phyloP scores from a whole-genome alignment of 2,329 filamentous ascomycete species.

The Ophiocordyceps camponoti-leonardi region DNA sequence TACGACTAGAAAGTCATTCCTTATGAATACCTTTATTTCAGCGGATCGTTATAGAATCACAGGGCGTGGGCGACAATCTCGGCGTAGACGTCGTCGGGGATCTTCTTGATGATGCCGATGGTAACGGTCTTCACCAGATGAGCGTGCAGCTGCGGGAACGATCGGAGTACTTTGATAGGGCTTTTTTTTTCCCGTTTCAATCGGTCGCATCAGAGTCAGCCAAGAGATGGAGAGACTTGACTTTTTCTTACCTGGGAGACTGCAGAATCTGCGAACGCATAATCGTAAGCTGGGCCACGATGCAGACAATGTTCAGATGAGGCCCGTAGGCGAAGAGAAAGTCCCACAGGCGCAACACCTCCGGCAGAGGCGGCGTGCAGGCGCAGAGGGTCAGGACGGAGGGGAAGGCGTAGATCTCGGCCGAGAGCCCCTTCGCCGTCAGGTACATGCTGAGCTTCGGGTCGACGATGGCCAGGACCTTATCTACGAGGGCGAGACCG shows the following conservation, averaged over 20 bases:
- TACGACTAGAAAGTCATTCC: too few species aligned
- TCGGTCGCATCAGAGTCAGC: too few species aligned
- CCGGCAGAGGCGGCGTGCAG: constrained; percentile 84
- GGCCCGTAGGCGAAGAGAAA: constrained; percentile 93
- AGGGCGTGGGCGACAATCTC: constrained; percentile 81
- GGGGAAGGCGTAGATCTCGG: constrained; percentile 91
- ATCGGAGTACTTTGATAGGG: constrained; percentile 81
- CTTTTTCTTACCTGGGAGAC: constrained; percentile 53
- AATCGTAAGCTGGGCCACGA: constrained; percentile 84
- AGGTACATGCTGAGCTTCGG: constrained; percentile 73
- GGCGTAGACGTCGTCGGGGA: constrained; percentile 77
- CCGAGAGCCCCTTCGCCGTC: constrained; percentile 70
- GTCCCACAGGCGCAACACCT: constrained; percentile 89
- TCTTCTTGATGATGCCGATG: constrained; percentile 72
- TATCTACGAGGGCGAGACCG: constrained; percentile 79
- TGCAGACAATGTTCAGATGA: constrained; percentile 89
- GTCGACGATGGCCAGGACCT: constrained; percentile 80
- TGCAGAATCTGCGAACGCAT: constrained; percentile 71
- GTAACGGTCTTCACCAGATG: constrained; percentile 73
- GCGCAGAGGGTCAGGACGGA: constrained; percentile 89
- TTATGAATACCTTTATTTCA: too few species aligned
- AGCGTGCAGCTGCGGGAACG: constrained; percentile 69
- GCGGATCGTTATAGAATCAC: too few species aligned
- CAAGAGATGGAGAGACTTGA: too few species aligned
- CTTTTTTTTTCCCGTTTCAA: too few species aligned